Conservation (phyloP, 148 eudicot genomes). For the Rhododendron williamsianum region DNA sequence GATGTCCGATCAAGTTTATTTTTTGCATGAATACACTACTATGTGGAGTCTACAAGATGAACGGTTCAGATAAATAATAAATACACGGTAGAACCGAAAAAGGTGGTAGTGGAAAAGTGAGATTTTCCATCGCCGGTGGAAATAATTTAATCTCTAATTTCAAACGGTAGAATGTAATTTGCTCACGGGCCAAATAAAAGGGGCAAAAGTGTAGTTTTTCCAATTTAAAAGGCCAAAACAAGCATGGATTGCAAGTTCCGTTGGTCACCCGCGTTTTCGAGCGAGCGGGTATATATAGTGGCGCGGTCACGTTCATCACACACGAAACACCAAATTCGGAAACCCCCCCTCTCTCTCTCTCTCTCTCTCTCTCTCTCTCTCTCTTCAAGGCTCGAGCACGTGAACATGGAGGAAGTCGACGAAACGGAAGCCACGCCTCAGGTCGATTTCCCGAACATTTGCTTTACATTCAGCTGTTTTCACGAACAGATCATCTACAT, state of each 20-base stretch:
- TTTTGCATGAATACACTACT: no score
- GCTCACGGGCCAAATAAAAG: not conserved
- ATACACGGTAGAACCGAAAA: no score
- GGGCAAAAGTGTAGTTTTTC: not conserved
- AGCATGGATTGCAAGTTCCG: not conserved
- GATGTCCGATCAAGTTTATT: no score
- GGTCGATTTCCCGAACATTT: constrained; percentile 28
- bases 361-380: not conserved
- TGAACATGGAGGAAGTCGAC: constrained; percentile 59
- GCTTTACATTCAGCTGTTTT: constrained; percentile 2
- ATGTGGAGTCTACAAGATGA: no score
- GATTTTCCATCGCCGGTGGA: no score
- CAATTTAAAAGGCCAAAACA: not conserved
- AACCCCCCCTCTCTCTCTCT: no score
- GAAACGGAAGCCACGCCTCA: constrained; percentile 70
- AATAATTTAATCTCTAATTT: no score
- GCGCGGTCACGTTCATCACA: not conserved
- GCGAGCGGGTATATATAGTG: not conserved
- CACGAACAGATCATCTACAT: not conserved
- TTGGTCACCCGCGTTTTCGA: not conserved
- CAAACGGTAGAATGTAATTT: not conserved
- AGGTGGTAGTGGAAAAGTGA: no score
- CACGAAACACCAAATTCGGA: not conserved
- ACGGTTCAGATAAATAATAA: no score
- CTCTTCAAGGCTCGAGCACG: not conserved